phyloP scores from a whole-genome alignment of 768 basidiomycete genomes.

The Crepidotus variabilis region DNA sequence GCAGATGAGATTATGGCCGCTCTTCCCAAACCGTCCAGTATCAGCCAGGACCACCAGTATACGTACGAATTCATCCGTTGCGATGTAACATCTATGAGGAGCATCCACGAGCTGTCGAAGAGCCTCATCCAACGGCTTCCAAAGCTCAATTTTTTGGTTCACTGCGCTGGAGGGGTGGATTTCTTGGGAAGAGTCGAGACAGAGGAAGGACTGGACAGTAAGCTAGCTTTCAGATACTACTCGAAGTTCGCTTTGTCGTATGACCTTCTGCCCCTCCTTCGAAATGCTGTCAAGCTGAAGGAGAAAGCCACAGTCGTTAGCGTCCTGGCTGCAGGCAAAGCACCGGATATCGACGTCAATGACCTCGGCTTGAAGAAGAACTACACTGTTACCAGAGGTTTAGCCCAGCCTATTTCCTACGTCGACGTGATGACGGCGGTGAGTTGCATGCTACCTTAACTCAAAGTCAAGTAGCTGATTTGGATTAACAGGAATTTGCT shows the following conservation, averaged over 20 bases:
- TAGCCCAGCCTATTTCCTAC: slow-evolving; percentile 25
- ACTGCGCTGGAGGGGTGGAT: slow-evolving; percentile 30
- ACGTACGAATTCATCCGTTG: slow-evolving; percentile 35
- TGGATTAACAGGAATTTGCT: slow-evolving; percentile 31
- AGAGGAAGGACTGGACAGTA: slow-evolving; percentile 37
- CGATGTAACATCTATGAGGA: slow-evolving; percentile 37
- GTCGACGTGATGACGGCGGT: slow-evolving; percentile 36
- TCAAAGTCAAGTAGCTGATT: neutral
- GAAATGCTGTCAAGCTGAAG: slow-evolving; percentile 27
- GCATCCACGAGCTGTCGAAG: slow-evolving; percentile 27
- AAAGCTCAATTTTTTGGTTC: slow-evolving; percentile 38
- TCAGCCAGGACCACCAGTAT: neutral
- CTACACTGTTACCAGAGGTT: slow-evolving; percentile 23
- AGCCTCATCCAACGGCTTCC: slow-evolving; percentile 26
- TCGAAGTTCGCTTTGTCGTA: slow-evolving; percentile 33
- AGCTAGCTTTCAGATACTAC: slow-evolving; percentile 37
- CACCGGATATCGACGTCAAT: slow-evolving; percentile 27
- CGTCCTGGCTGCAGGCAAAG: slow-evolving; percentile 26
- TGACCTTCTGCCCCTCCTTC: slow-evolving; percentile 34
- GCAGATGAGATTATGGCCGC: slow-evolving; percentile 32
- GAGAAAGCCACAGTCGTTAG: slow-evolving; percentile 37
- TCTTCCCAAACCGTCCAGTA: slow-evolving; percentile 20
- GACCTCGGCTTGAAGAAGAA: slow-evolving; percentile 37
- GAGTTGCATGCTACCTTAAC: neutral
- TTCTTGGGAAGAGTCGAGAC: slow-evolving; percentile 31